phyloP scores from a whole-genome alignment of 495 filamentous ascomycete species.

The Penicillium cataractarum region DNA sequence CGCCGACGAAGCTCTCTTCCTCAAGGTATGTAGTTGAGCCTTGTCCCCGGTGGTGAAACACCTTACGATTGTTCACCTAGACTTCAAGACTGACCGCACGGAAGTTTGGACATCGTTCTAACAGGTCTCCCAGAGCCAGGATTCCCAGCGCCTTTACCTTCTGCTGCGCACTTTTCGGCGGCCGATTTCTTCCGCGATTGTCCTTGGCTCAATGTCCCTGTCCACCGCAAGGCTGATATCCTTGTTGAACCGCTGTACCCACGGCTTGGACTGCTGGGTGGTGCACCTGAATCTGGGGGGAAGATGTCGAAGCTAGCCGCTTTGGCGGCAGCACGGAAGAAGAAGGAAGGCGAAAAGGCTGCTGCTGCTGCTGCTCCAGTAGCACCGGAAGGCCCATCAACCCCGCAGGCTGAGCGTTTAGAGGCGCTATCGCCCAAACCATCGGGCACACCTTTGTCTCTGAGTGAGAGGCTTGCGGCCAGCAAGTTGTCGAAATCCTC shows the following conservation, averaged over 20 bases:
- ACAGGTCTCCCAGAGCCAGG: constrained; percentile 47
- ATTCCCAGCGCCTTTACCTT: constrained; percentile 35
- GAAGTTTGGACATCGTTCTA: constrained; percentile 46
- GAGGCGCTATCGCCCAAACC: constrained; percentile 27
- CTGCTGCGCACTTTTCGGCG: constrained; percentile 42
- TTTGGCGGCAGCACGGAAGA: constrained; percentile 86
- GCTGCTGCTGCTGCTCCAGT: too few relatives aligned
- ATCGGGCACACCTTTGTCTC: constrained; percentile 30
- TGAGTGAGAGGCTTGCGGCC: constrained; percentile 43
- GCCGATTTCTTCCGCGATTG: constrained; percentile 77
- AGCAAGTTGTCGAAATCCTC: constrained; percentile 36
- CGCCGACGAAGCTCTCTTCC: constrained; percentile 2
- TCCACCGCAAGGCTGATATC: constrained; percentile 66
- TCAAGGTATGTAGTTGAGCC: constrained; percentile 22
- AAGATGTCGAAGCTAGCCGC: constrained; percentile 91
- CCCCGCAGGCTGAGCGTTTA: constrained; percentile 16
- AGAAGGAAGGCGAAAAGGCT: constrained; percentile 68
- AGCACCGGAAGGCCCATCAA: constrained; percentile 20
- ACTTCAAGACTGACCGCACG: constrained; percentile 41
- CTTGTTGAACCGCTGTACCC: constrained; percentile 65
- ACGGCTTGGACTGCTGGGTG: constrained; percentile 71
- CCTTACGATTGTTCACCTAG: constrained; percentile 15
- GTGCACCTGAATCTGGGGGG: constrained; percentile 57
- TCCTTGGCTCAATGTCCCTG: constrained; percentile 82
- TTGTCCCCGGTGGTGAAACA: constrained; percentile 15